phyloP scores from a whole-genome alignment of 257 asterid genomes.

The Ophiorrhiza pumila region DNA sequence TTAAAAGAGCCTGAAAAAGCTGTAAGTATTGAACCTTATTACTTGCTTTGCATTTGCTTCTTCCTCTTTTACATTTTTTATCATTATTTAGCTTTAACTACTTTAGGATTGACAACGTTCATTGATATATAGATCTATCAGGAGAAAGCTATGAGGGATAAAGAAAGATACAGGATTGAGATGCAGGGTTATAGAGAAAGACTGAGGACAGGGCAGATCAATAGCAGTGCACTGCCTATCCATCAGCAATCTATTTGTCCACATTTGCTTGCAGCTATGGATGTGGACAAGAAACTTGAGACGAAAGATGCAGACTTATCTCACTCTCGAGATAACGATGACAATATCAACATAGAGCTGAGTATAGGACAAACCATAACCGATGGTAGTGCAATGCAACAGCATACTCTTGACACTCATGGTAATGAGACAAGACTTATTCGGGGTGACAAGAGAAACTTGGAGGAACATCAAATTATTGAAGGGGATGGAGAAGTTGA shows the following conservation, averaged over 20 bases:
- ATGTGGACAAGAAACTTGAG: conserved; percentile 23
- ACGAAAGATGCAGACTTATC: conserved; percentile 29
- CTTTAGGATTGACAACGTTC: background rate
- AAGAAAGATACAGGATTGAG: conserved; percentile 70
- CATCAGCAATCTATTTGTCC: conserved; percentile 30
- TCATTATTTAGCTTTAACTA: background rate
- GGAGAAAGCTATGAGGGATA: conserved; percentile 69
- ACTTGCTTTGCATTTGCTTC: background rate
- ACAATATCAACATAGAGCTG: conserved; percentile 10
- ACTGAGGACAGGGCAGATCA: conserved; percentile 34
- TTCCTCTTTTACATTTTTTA: background rate
- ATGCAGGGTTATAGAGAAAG: conserved; percentile 65
- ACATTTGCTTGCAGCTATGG: conserved; percentile 15
- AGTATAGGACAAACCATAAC: background rate
- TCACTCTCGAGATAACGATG: conserved; percentile 26
- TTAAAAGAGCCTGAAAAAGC: conserved; percentile 57
- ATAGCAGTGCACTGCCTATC: conserved; percentile 13
- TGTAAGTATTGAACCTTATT: conserved; percentile 34
- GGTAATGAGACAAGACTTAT: background rate
- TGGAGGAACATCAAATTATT: conserved; percentile 29
- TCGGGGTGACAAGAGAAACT: conserved; percentile 26
- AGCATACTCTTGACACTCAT: background rate
- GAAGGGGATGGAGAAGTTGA: conserved; percentile 23
- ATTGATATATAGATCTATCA: conserved; percentile 52
- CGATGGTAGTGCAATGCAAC: background rate